Conservation (phyloP, 495 filamentous ascomycete species). For the Podospora pseudoanserina region DNA sequence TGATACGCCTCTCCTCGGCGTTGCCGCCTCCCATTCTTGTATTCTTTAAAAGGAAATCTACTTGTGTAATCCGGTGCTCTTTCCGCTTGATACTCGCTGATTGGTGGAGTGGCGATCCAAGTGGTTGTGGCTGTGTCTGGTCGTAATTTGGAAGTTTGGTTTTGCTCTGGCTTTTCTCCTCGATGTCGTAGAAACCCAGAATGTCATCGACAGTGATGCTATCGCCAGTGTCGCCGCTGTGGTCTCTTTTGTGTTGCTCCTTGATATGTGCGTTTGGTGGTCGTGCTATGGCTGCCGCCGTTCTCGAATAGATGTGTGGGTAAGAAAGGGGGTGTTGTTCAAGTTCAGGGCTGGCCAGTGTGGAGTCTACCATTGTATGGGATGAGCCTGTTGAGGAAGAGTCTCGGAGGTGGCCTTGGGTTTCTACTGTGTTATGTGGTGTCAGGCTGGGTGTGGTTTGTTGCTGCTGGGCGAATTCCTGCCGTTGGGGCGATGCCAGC, state of each 20-base stretch:
- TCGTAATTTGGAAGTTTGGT: background rate
- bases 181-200: slow-evolving; percentile 27
- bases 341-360: slow-evolving; percentile 7
- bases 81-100: background rate
- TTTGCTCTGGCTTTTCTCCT: slow-evolving; percentile 21
- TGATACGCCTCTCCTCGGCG: background rate
- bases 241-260: slow-evolving; percentile 19
- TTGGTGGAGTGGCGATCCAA: background rate
- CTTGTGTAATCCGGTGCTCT: background rate
- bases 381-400: slow-evolving; percentile 19
- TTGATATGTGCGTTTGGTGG: background rate
- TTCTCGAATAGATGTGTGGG: slow-evolving; percentile 5
- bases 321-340: background rate
- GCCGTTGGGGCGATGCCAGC: background rate
- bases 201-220: slow-evolving; percentile 37
- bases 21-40: background rate
- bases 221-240: slow-evolving; percentile 9
- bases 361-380: slow-evolving; percentile 24
- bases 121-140: background rate
- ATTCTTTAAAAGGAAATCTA: background rate
- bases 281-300: slow-evolving; percentile 8
- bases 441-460: background rate
- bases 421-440: background rate
- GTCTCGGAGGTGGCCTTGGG: slow-evolving; percentile 21
- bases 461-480: background rate